Evolutionary conservation across 2,329 filamentous ascomycete species (phyloP), one percentile per base, ranked within the genome.

Genomic region (Fusarium sambucinum): DNA sequence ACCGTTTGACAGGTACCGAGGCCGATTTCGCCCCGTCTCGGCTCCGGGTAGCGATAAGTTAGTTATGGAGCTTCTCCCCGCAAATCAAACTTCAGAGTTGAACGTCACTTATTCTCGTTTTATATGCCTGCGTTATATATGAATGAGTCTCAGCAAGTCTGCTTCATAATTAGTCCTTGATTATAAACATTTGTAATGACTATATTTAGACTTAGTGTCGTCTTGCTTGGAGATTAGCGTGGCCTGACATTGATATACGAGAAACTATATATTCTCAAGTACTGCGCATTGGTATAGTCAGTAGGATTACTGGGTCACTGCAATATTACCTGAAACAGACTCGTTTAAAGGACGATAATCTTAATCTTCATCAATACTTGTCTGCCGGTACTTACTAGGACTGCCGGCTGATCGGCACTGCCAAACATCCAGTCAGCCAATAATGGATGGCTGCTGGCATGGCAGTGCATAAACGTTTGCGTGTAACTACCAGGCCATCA

Each of bases 1-100:
- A 21, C 47, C 47, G 23, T 51, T 53, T 42, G 53, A 52, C 41
- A 48, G 37, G 45, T 66, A 48, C 56, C 66, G 46, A 69, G 52
- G 56, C 56, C 66, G 61, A 69, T 47, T 46, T 42, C 51, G 53
- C 44, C 51, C 61, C 53, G 40, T 69, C 55, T 63, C 52, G 55
- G 66, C 52, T 69, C 53, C 61, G 50, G 50, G 51, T 44, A 66
- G 42, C 45, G 41, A 50, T 57, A 35, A 25, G 19, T 41, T 23
- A 23, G 32, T 25, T 37, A 57, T 64, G 50, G 51, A 57, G 23
- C 32, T 30, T 27, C 27, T 23, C 46, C 60, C 57, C 44, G 29
- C 59, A 59, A 41, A 27, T 38, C 48, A 63, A 42, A 37, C 41
- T 51, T 38, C 35, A 53, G 21, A 33, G 17, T 35, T 40, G 25